phyloP scores from a whole-genome alignment of 805 yeast genomes.

The Pichia phayaonensis region DNA sequence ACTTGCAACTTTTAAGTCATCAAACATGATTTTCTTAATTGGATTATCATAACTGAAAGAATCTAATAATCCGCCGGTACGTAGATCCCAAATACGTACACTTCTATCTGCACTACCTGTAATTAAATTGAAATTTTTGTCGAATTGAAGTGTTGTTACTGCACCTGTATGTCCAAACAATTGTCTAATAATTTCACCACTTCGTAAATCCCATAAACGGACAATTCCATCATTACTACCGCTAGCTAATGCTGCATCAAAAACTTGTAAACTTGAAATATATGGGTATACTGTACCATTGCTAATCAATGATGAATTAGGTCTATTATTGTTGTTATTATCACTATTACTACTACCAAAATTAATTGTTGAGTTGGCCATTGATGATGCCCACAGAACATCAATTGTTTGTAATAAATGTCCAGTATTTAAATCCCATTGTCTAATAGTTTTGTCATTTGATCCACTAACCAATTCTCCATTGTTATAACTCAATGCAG shows the following conservation, averaged over 20 bases:
- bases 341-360: constrained; percentile 7
- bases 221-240: constrained; percentile 74
- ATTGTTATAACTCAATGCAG: constrained; percentile 50
- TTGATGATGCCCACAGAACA: constrained; percentile 49
- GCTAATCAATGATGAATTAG: constrained; percentile 4
- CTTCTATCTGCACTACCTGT: constrained; percentile 61
- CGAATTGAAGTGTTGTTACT: constrained; percentile 61
- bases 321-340: constrained; percentile 8
- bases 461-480: constrained; percentile 60
- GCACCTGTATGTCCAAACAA: constrained; percentile 65
- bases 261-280: constrained; percentile 62
- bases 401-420: constrained; percentile 65
- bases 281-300: constrained; percentile 29
- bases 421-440: constrained; percentile 66
- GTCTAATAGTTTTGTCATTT: constrained; percentile 61
- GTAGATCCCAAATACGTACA: constrained; percentile 64
- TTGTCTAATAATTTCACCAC: constrained; percentile 57
- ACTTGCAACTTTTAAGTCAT: constrained; percentile 43
- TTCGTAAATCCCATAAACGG: constrained; percentile 67
- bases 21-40: constrained; percentile 52
- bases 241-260: constrained; percentile 70
- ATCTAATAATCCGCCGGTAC: constrained; percentile 56
- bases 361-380: constrained; percentile 17
- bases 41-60: constrained; percentile 56
- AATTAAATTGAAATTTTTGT: constrained; percentile 46